Conservation (phyloP, 2,329 filamentous ascomycete genomes). For the Coleophoma crateriformis region DNA sequence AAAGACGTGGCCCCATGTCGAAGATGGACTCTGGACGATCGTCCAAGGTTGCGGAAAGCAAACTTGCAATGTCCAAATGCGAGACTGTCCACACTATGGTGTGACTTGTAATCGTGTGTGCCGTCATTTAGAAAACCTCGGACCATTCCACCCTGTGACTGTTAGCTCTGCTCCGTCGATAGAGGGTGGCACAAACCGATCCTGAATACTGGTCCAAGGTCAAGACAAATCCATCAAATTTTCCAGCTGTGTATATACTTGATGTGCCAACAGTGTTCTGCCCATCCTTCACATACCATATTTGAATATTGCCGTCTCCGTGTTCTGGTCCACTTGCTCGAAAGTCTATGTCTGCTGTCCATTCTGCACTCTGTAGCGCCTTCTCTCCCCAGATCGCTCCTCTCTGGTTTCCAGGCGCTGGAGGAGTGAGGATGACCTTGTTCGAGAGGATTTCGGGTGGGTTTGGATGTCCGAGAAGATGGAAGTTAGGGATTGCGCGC, state of each 20-base stretch:
- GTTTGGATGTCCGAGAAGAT: constrained; percentile 36
- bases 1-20: constrained; percentile 60
- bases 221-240: constrained; percentile 86
- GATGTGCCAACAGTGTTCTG: constrained; percentile 58
- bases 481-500: constrained; percentile 22
- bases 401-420: constrained; percentile 78
- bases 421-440: constrained; percentile 85
- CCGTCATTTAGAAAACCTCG: constrained; percentile 95
- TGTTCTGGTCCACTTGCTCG: constrained; percentile 80
- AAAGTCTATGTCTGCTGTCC: constrained; percentile 82
- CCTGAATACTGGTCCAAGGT: constrained; percentile 82
- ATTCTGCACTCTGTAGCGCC: constrained; percentile 58
- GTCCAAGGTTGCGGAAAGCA: constrained; percentile 84
- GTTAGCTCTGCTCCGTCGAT: constrained; percentile 7
- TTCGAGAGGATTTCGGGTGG: constrained; percentile 71
- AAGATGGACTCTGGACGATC: constrained; percentile 74
- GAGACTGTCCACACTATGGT: constrained; percentile 73
- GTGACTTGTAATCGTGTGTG: constrained; percentile 68
- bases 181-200: constrained; percentile 31
- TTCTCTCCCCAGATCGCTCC: constrained; percentile 76
- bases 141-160: constrained; percentile 63
- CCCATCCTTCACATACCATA: constrained; percentile 81
- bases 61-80: constrained; percentile 93
- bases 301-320: constrained; percentile 82
- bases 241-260: constrained; percentile 78